Base-by-base conservation (phyloP, 2,329 filamentous ascomycete genomes). In the Plectosphaerella sp. region DNA sequence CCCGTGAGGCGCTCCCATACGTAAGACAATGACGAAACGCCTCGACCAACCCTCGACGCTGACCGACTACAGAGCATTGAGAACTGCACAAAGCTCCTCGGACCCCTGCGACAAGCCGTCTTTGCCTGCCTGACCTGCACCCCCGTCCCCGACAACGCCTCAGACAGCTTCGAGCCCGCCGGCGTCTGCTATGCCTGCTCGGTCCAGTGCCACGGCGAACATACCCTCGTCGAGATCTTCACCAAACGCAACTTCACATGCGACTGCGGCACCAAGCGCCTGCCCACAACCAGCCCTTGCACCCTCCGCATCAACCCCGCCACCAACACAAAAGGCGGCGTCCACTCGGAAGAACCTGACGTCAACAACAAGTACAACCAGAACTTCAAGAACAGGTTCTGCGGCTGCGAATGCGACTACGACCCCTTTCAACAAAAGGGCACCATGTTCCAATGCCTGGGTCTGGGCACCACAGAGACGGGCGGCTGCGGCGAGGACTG, bases 401-500 rank as follows among this genome's bases (percentile, higher is more conserved):
- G 94, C 67, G 89, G 88, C 2, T 99, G 94, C 64, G 82, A 82
- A 28, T 87, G 92, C 62, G 84, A 92, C 54, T 99, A 99, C 65
- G 88, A 97, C 65, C 84, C 93, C 0, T 82, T 93, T 47, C 79
- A 89, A 65, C 91, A 99, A 67, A 95, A 93, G 61, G 93, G 93
- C 0, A 97, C 92, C 39, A 99, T 99, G 94, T 99, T 95, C 61
- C 94, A 99, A 68, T 99, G 94, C 65, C 69, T 97, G 3, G 93
- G 93, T 0, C 74, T 97, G 1, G 91, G 91, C 1, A 87, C 84
- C 0, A 78, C 82, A 12, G 88, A 93, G 59, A 86, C 87, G 1
- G 92, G 92, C 15, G 93, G 92, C 5, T 97, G 93, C 69, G 93
- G 93, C 12, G 93, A 97, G 72, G 93, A 97, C 65, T 97, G 93